Percentiles rank a stretch among this genome's conserved stretches.
Evolutionary conservation across 1,284 basidiomycete genomes (phyloP).

Genomic region (Marasmius tenuissimus): DNA sequence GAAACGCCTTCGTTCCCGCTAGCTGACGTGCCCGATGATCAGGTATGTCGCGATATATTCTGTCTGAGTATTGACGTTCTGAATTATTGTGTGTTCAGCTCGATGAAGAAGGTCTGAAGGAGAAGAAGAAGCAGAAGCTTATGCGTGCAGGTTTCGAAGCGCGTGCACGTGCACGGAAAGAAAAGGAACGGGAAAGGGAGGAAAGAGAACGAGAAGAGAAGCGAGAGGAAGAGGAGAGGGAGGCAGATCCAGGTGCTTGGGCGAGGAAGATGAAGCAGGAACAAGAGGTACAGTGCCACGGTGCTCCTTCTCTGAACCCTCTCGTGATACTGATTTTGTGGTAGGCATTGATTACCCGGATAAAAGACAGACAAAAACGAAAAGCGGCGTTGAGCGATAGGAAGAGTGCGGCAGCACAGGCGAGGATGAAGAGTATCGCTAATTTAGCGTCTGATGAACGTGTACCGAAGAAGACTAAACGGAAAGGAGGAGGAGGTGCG

Average conservation of each 20-base stretch:
- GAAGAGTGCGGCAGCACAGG: slow-evolving; percentile 95
- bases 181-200: slow-evolving; percentile 85
- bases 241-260: slow-evolving; percentile 74
- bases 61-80: background rate
- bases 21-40: slow-evolving; percentile 87
- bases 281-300: slow-evolving; percentile 65
- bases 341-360: slow-evolving; percentile 77
- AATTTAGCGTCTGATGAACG: slow-evolving; percentile 85
- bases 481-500: slow-evolving; percentile 5
- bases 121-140: slow-evolving; percentile 92
- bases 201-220: slow-evolving; percentile 74
- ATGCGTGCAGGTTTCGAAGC: slow-evolving; percentile 97
- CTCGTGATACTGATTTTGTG: background rate
- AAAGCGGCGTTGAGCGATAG: slow-evolving; percentile 86
- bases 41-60: slow-evolving; percentile 44
- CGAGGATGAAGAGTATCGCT: slow-evolving; percentile 96
- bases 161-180: slow-evolving; percentile 79
- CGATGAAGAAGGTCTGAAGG: slow-evolving; percentile 91
- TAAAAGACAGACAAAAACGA: slow-evolving; percentile 83
- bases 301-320: background rate
- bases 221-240: slow-evolving; percentile 79
- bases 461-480: slow-evolving; percentile 63
- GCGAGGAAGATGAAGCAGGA: slow-evolving; percentile 66
- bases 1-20: slow-evolving; percentile 90
- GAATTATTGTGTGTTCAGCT: slow-evolving; percentile 45